phyloP scores from a whole-genome alignment of 129 eudicot genomes.

The Flaveria sonorensis region DNA sequence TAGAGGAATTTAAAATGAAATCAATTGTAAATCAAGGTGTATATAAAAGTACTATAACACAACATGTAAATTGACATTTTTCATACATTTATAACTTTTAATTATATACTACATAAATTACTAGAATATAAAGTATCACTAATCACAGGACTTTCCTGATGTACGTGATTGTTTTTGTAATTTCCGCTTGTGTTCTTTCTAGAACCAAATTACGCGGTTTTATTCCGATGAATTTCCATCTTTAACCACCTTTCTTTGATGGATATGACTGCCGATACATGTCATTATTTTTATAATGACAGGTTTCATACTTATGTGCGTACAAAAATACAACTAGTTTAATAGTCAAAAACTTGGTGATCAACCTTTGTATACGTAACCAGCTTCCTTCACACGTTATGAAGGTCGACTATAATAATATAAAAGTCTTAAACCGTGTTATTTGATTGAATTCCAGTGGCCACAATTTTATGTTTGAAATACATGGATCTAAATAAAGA shows the following conservation, averaged over 20 bases:
- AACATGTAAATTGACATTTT: too few relatives aligned
- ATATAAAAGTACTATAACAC: not conserved
- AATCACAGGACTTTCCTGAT: too few relatives aligned
- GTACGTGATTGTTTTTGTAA: too few relatives aligned
- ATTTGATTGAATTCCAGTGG: conserved; percentile 13
- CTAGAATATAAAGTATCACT: too few relatives aligned
- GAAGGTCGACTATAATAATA: conserved; percentile 29
- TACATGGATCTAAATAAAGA: not conserved
- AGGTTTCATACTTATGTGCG: not conserved
- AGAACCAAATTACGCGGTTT: too few relatives aligned
- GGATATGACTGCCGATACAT: too few relatives aligned
- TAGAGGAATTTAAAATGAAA: not conserved
- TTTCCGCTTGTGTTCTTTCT: too few relatives aligned
- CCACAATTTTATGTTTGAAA: conserved; percentile 15
- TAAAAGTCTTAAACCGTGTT: conserved; percentile 26
- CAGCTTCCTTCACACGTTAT: conserved; percentile 32
- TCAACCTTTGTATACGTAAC: not conserved
- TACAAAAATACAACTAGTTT: not conserved
- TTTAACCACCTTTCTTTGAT: too few relatives aligned
- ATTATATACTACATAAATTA: too few relatives aligned
- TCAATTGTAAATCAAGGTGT: not conserved
- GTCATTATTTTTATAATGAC: too few relatives aligned
- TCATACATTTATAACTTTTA: too few relatives aligned
- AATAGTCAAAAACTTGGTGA: conserved; percentile 30
- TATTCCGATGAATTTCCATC: too few relatives aligned